phyloP scores from a whole-genome alignment of 768 basidiomycete genomes.

The Boletus barrowsii region DNA sequence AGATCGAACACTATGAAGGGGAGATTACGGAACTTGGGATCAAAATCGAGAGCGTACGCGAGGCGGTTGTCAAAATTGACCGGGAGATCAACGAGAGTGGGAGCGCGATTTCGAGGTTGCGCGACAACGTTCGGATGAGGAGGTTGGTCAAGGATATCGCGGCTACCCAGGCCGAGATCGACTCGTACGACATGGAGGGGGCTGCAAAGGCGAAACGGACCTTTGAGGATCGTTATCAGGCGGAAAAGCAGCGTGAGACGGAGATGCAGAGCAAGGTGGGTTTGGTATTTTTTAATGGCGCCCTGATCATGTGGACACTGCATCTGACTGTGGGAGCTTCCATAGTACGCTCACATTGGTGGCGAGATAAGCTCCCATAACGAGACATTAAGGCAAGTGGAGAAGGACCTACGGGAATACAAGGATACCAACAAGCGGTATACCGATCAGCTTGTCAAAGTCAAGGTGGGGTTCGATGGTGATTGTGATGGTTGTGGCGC shows the following conservation, averaged over 20 bases:
- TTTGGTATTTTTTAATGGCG: constrained; percentile 3
- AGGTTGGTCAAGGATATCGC: constrained; percentile 64
- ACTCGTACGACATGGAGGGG: constrained; percentile 76
- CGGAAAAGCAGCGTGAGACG: constrained; percentile 69
- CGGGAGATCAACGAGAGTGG: constrained; percentile 78
- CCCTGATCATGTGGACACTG: not conserved
- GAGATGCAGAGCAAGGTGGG: constrained; percentile 66
- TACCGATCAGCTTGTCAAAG: constrained; percentile 87
- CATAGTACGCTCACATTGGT: constrained; percentile 72
- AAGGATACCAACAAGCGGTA: constrained; percentile 84
- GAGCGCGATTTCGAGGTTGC: constrained; percentile 63
- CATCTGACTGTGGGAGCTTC: constrained; percentile 1
- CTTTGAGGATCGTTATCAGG: constrained; percentile 77
- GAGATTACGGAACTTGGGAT: constrained; percentile 42
- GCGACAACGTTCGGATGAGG: constrained; percentile 81
- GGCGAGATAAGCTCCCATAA: constrained; percentile 79
- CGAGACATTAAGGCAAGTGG: constrained; percentile 60
- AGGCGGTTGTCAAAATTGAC: constrained; percentile 56
- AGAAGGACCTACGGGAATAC: constrained; percentile 78
- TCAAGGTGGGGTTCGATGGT: constrained; percentile 61
- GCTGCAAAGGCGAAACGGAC: constrained; percentile 80
- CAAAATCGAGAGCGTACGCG: constrained; percentile 40
- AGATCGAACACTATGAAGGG: constrained; percentile 47
- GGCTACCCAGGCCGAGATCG: constrained; percentile 67
- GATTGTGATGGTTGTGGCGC: not conserved